These are phyloP conservation scores for Acacia melanoxylon DNA, from an alignment of 306 rosid genomes.

Conservation along the genomic window DNA sequence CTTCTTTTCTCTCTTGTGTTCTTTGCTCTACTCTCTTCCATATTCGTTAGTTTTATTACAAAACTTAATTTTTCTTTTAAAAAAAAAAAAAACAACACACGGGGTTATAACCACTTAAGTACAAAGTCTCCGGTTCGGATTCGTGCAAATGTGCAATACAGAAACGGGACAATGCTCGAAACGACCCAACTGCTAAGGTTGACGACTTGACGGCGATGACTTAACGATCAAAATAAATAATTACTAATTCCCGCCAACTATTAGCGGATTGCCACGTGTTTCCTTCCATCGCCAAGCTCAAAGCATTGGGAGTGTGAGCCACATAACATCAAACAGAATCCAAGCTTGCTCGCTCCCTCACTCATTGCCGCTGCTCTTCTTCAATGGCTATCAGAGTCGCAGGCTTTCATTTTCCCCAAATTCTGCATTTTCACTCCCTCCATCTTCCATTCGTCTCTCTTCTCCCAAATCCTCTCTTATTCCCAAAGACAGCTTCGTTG, in stretches of 20 bases:
- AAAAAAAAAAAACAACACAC: too few species aligned
- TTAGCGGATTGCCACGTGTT: constrained; percentile 31
- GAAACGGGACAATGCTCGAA: too few species aligned
- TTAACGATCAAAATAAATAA: background rate
- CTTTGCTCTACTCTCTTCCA: too few species aligned
- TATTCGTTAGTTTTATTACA: too few species aligned
- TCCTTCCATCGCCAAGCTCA: constrained; percentile 22
- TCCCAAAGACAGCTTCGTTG: constrained; percentile 24
- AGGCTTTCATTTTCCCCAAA: background rate
- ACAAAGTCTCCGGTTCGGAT: too few species aligned
- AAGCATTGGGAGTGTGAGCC: constrained; percentile 11
- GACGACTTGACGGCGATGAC: too few species aligned
- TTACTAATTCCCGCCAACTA: constrained; percentile 3
- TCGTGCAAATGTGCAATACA: too few species aligned
- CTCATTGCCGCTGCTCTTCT: background rate
- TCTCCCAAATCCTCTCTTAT: constrained; percentile 19
- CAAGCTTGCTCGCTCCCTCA: background rate
- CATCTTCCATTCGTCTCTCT: constrained; percentile 21
- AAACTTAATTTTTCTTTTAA: too few species aligned
- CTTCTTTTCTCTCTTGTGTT: too few species aligned
- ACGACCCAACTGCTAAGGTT: too few species aligned
- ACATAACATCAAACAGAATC: constrained; percentile 5
- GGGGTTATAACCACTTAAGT: too few species aligned
- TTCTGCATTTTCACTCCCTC: constrained; percentile 13
- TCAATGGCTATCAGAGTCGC: constrained; percentile 34